A percentile compares a stretch with the other conserved stretches of the same genome.
These are phyloP conservation scores for Monsonia emarginata DNA, from an alignment of 441 rosid species.

Conservation along the genomic window DNA sequence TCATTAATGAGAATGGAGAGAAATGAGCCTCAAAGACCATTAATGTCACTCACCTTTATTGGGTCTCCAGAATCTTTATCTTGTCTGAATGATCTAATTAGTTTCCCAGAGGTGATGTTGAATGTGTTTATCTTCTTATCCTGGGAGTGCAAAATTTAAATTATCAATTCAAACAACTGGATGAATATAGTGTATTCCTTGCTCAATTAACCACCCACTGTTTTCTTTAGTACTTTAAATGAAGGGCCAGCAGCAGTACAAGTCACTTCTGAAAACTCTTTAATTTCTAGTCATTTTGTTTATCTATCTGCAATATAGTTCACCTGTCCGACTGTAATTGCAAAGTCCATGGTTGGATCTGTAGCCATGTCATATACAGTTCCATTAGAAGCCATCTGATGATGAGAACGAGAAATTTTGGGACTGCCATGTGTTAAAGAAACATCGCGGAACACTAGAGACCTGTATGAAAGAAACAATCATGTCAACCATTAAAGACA, in stretches of 20 bases:
- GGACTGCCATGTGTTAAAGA: conserved; percentile 27
- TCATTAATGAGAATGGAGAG: conserved; percentile 13
- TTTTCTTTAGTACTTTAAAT: not conserved
- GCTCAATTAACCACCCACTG: not conserved
- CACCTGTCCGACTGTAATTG: conserved; percentile 79
- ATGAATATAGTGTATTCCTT: no score
- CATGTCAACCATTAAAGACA: conserved; percentile 7
- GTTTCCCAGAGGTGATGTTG: conserved; percentile 52
- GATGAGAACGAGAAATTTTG: conserved; percentile 45
- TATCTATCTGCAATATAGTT: conserved; percentile 6
- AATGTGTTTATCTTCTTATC: conserved; percentile 75
- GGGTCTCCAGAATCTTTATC: conserved; percentile 69
- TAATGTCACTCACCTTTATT: conserved; percentile 40
- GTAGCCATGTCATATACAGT: conserved; percentile 73
- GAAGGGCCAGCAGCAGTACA: conserved; percentile 1
- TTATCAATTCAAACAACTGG: not conserved
- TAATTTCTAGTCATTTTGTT: not conserved
- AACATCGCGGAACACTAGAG: conserved; percentile 56
- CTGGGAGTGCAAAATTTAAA: conserved; percentile 25
- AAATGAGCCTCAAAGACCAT: conserved; percentile 8
- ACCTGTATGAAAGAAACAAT: conserved; percentile 32
- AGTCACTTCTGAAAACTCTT: conserved; percentile 4
- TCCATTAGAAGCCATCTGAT: conserved; percentile 65
- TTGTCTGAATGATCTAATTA: conserved; percentile 61
- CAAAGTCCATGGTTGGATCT: conserved; percentile 52